These are phyloP conservation scores for Daldinia loculata DNA, from an alignment of 495 filamentous ascomycete species.

Conservation along the genomic window DNA sequence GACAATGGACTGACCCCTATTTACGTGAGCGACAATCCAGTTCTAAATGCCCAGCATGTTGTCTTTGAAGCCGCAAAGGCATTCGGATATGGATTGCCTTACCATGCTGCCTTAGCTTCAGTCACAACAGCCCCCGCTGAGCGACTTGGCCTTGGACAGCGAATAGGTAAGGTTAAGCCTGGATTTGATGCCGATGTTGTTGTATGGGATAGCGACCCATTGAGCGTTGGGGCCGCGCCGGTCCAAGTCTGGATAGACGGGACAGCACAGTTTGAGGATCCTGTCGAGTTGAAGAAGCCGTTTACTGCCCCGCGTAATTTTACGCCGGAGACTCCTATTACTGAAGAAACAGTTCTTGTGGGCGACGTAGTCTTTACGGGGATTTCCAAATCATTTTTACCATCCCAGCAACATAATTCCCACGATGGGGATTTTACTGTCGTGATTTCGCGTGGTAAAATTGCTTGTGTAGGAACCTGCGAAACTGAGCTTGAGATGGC, in stretches of 20 bases:
- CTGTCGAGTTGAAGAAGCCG: constrained; percentile 54
- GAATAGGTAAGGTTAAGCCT: constrained; percentile 67
- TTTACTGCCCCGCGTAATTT: constrained; percentile 37
- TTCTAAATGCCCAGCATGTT: constrained; percentile 60
- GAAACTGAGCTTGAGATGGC: constrained; percentile 47
- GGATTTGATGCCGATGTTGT: constrained; percentile 74
- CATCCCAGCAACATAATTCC: constrained; percentile 5
- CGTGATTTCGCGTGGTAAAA: constrained; percentile 56
- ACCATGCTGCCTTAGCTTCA: constrained; percentile 66
- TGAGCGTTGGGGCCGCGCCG: constrained; percentile 67
- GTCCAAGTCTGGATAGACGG: constrained; percentile 74
- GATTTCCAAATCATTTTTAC: constrained; percentile 53
- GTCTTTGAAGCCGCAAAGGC: constrained; percentile 69
- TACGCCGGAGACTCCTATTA: constrained; percentile 41
- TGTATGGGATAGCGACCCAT: constrained; percentile 71
- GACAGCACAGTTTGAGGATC: constrained; percentile 58
- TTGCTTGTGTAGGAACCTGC: constrained; percentile 60
- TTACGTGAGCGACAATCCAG: constrained; percentile 61
- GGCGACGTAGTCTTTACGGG: constrained; percentile 59
- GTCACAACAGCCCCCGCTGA: constrained; percentile 70
- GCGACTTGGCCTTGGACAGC: constrained; percentile 64
- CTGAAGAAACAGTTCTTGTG: constrained; percentile 47
- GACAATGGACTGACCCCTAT: constrained; percentile 65
- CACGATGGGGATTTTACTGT: constrained; percentile 45
- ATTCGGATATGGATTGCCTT: constrained; percentile 67